Base-by-base conservation (phyloP, 1,139 yeast genomes). In the Saccharomyces hybrid region DNA sequence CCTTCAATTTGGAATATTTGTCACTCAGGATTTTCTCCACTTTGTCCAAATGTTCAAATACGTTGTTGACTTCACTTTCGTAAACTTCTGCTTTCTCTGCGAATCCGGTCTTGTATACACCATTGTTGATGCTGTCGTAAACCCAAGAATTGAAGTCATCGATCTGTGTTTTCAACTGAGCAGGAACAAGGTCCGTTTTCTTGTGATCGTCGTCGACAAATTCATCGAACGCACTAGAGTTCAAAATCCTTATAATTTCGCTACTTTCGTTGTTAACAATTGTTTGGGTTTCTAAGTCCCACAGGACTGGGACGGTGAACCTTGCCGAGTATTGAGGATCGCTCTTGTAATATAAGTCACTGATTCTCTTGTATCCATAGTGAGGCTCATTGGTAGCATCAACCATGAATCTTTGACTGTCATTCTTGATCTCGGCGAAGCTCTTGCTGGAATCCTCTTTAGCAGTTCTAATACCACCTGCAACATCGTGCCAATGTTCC, bases 81-180 rank as follows among this genome's bases (percentile, higher is more conserved):
- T 93, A 93, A 26, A 86, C 89, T 57, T 84, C 90, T 67, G 89
- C 95, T 55, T 79, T 79, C 23, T 91, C 83, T 5, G 97, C 90
- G 71, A 91, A 93, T 0, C 98, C 98, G 2, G 95, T 62, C 74
- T 90, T 93, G 77, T 93, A 93, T 34, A 93, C 98, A 46, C 97
- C 98, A 68, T 89, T 90, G 76, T 90, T 91, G 70, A 93, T 85
- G 63, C 78, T 81, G 65, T 86, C 85, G 69, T 91, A 91, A 50
- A 88, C 79, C 95, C 96, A 87, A n/a, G 75, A 78, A 66, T 91
- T 90, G 62, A 88, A 66, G 54, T 81, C 89, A 64, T 91, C 96
- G 64, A 91, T 88, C 59, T 82, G 70, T 0, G 69, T 53, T 57
- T 75, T 76, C 57, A 82, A 72, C 1, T 69, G 68, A 20, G 71